These are phyloP conservation scores for Sarocladium strictum DNA, from an alignment of 2,329 filamentous ascomycete species.

Conservation along the genomic window DNA sequence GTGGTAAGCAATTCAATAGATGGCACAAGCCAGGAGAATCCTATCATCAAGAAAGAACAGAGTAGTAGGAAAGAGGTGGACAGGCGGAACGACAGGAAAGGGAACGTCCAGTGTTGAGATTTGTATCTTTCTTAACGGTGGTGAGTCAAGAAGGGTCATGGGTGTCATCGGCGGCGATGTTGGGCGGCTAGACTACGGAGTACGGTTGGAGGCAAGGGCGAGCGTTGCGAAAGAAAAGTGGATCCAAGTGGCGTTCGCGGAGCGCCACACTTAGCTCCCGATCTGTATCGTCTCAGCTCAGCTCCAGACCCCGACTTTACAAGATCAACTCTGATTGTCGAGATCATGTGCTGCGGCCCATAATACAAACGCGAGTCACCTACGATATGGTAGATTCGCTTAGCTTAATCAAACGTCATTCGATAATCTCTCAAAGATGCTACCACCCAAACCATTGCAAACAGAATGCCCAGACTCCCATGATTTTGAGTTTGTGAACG, in stretches of 20 bases:
- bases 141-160: constrained; percentile 5
- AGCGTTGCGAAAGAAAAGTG: neutral
- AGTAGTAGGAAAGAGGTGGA: neutral
- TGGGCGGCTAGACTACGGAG: no score
- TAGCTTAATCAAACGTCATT: neutral
- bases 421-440: neutral
- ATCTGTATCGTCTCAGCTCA: neutral
- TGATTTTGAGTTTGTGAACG: neutral
- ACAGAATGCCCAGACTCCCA: neutral
- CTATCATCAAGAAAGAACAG: neutral
- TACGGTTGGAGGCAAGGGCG: constrained; percentile 2
- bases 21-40: neutral
- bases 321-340: no score
- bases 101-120: neutral
- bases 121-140: neutral
- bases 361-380: no score
- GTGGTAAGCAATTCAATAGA: neutral
- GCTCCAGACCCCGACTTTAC: no score
- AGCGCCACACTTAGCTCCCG: neutral
- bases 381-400: no score
- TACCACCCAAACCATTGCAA: neutral
- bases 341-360: no score
- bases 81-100: neutral
- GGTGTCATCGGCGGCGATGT: constrained; percentile 5
- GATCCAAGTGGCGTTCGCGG: neutral